These are phyloP conservation scores for Cercis canadensis DNA, from an alignment of 306 rosid genomes.

Conservation along the genomic window DNA sequence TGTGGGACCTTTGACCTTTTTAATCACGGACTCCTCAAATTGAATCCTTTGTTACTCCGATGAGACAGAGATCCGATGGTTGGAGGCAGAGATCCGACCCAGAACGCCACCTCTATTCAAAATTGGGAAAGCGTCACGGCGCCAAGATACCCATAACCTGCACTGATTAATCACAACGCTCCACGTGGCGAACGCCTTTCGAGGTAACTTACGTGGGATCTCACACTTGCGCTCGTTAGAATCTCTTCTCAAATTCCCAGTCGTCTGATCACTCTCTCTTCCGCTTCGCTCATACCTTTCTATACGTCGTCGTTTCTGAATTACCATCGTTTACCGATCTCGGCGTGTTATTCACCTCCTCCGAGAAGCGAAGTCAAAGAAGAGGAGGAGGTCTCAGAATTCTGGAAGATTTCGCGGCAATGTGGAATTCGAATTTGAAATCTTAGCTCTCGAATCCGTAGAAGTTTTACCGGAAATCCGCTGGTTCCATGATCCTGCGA, in stretches of 20 bases:
- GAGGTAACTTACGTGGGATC: conserved; percentile 68
- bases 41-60: background rate
- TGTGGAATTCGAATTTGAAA: conserved; percentile 47
- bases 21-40: conserved; percentile 1
- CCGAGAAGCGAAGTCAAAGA: conserved; percentile 20
- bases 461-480: conserved; percentile 4
- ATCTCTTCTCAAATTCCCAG: conserved; percentile 36
- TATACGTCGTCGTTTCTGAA: conserved; percentile 61
- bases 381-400: background rate
- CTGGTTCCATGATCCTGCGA: conserved; percentile 33
- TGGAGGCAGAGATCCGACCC: background rate
- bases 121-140: conserved; percentile 50
- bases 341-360: conserved; percentile 21
- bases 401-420: conserved; percentile 17
- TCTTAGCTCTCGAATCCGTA: conserved; percentile 23
- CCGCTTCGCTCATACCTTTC: background rate
- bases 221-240: conserved; percentile 41
- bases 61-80: too few relatives aligned
- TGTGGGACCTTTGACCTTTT: conserved; percentile 22
- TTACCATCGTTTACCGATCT: conserved; percentile 38
- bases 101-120: conserved; percentile 40
- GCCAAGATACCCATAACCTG: conserved; percentile 39
- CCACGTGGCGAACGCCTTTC: conserved; percentile 52
- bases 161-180: conserved; percentile 24
- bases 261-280: conserved; percentile 26